Evolutionary conservation across 768 basidiomycete species (phyloP), one percentile per base, ranked within the genome.

Genomic region (Leccinum variicolor): DNA sequence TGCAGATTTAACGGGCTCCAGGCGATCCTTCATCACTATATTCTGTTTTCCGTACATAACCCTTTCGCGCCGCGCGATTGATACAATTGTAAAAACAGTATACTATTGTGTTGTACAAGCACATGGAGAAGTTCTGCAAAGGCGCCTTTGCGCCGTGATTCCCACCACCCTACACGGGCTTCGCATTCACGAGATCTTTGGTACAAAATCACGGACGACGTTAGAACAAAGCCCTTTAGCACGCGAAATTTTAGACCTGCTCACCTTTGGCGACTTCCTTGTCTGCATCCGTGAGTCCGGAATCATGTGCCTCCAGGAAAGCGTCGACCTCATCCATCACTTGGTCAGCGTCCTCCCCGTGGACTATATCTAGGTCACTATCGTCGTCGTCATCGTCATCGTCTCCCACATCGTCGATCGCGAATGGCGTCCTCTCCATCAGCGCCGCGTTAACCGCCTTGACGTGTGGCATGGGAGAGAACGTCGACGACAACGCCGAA

Each of bases 271-370:
- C 89, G 21, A 89, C 81, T 62, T 84, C 82, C 70, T 87, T 84
- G 66, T 94, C 89, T 4, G 85, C 90, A 58, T 90, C 88, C 4
- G 87, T 85, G 53, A 93, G 76, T 17, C 91, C 90, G 7, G 89
- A 85, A 74, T 93, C 94, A 69, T 98, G 91, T 3, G 92, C 94
- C 66, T 97, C 94, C 46, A 98, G 77, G 81, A 96, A 96, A 0
- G 93, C 94, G 67, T 96, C 94, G 54, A 94, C 91, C 80, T 96
- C 94, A 66, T 95, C 92, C 86, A 98, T 82, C 49, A 95, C 92
- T 56, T 84, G 84, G 60, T 88, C 86, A 55, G 87, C 86, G 48
- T 83, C 85, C 51, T 79, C 84, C 14, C 75, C 76, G 26, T 83
- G 84, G 6, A 79, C 83, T 28, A 75, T 73, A 8, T 74, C 76